Percentiles rank a stretch among this genome's conserved stretches.
phyloP scores from a whole-genome alignment of 2,329 filamentous ascomycete genomes.

The Emergomyces africanus region DNA sequence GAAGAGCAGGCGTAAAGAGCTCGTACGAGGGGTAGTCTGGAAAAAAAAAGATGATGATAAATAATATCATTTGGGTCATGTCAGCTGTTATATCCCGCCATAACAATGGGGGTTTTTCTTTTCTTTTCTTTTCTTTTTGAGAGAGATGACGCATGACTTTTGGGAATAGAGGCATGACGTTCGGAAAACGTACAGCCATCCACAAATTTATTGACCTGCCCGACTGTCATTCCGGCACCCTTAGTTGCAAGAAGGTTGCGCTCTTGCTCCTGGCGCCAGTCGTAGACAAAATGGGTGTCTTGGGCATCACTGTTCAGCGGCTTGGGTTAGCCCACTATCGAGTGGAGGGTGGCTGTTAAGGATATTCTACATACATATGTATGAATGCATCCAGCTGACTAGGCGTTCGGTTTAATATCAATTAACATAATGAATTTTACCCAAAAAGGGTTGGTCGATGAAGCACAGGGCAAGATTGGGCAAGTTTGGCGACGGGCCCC shows the following conservation, averaged over 20 bases:
- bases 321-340: neutral
- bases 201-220: slow-evolving; percentile 65
- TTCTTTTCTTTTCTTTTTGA: neutral
- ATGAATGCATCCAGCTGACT: slow-evolving; percentile 50
- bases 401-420: neutral
- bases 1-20: slow-evolving; percentile 49
- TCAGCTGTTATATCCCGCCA: neutral
- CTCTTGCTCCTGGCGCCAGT: slow-evolving; percentile 76
- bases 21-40: slow-evolving; percentile 58
- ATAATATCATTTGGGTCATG: neutral
- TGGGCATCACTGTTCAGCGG: slow-evolving; percentile 48
- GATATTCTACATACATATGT: slow-evolving; percentile 40
- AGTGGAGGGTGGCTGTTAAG: neutral
- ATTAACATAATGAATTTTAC: neutral
- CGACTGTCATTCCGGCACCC: slow-evolving; percentile 69
- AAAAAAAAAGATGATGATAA: neutral
- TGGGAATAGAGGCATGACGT: neutral
- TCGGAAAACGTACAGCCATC: slow-evolving; percentile 41
- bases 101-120: too few relatives aligned
- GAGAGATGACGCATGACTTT: neutral
- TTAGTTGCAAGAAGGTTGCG: slow-evolving; percentile 50
- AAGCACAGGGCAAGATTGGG: neutral
- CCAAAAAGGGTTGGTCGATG: neutral
- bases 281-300: slow-evolving; percentile 63
- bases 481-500: too few relatives aligned